Evolutionary conservation across 176 grass and related monocot species (phyloP).

Genomic region (Oryza rufipogon): DNA sequence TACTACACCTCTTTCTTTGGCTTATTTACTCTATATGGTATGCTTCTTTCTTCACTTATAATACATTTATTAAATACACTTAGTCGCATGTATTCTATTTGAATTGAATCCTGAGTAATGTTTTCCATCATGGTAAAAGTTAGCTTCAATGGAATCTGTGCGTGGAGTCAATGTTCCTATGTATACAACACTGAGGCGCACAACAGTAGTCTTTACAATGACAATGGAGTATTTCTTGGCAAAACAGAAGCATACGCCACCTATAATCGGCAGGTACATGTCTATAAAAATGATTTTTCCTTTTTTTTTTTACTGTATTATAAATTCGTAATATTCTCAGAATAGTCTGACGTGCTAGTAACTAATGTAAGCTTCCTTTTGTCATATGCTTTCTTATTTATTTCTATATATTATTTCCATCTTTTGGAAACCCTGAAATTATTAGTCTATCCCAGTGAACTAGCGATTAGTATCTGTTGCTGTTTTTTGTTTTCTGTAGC

Average conservation of each 20-base stretch:
- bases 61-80: neutral
- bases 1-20: slow-evolving; percentile 86
- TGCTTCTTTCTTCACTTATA: slow-evolving; percentile 8
- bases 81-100: slow-evolving; percentile 5
- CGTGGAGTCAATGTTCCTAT: slow-evolving; percentile 99
- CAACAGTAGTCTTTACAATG: slow-evolving; percentile 98
- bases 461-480: slow-evolving; percentile 2
- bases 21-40: slow-evolving; percentile 99
- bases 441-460: slow-evolving; percentile 13
- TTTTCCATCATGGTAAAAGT: slow-evolving; percentile 57
- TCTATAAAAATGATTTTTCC: slow-evolving; percentile 17
- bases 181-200: slow-evolving; percentile 98
- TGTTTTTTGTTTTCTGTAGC: neutral
- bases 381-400: slow-evolving; percentile 4
- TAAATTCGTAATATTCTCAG: neutral
- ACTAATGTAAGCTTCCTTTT: neutral
- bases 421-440: neutral
- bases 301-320: slow-evolving; percentile 32
- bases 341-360: neutral
- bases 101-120: slow-evolving; percentile 38
- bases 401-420: neutral
- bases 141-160: slow-evolving; percentile 97
- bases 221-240: slow-evolving; percentile 92
- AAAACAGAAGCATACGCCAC: slow-evolving; percentile 84
- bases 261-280: slow-evolving; percentile 86